Base-by-base conservation (phyloP, 225 moss, liverwort and hornwort genomes). In the Thuidium tamariscinum region DNA sequence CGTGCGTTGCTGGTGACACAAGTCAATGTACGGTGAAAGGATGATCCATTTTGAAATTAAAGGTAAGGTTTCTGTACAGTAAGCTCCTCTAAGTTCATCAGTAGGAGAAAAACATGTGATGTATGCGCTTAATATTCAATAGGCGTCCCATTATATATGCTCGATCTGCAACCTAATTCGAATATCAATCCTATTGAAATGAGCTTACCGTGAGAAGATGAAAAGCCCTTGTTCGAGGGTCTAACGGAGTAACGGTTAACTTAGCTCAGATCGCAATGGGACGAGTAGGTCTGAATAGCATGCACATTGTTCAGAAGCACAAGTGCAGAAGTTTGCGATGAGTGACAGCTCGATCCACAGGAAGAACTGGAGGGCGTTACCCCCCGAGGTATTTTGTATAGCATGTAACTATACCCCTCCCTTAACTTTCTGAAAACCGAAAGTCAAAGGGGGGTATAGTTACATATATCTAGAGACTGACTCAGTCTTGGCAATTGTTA, bases 221-320 rank as follows among this genome's bases (percentile, higher is more conserved):
- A 72, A 46, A 72, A 32, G 20, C 32, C 32, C 19, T 74, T 19
- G 32, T 49, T 49, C 20, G 4, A 2, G 1, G 4, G 32, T 32
- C 49, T 19, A 19, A 12, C n/a, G n/a, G n/a, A n/a, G n/a, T n/a
- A n/a, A n/a, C 20, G 20, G 3, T 20, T 49, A 49, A 7, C 73
- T 2, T 6, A 65, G n/a, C 20, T 49, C 32, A 49, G 49, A 20
- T 20, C 12, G 32, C 32, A 49, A 12, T 19, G 3, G 7, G 12
- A 7, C 20, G 32, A 49, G 20, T 74, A 7, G 12, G 34, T 49
- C 49, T 49, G 13, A 49, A 74, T 11, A n/a, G n/a, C 44, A 6
- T 9, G 44, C 44, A 20, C 2, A 7, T 7, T 12, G 2, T 6
- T 19, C 7, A 0, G 2, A 51, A 34, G 12, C 4, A 9, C 48